These are phyloP conservation scores for Hygrocybe coccinea DNA, from an alignment of 768 basidiomycete genomes.

Conservation along the genomic window DNA sequence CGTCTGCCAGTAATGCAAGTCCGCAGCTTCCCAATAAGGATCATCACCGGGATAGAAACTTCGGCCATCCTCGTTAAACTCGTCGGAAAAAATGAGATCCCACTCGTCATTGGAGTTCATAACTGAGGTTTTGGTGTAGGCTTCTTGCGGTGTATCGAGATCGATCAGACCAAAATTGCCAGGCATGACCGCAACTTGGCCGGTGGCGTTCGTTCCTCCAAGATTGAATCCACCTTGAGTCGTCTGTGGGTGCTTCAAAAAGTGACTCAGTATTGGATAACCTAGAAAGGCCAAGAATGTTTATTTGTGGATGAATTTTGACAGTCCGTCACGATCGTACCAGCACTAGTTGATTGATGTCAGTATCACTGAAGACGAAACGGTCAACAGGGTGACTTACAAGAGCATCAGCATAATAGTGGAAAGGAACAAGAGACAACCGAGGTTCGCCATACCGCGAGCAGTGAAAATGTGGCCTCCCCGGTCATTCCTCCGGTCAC, in stretches of 20 bases:
- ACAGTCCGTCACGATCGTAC: slow-evolving; percentile 20
- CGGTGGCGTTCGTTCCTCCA: slow-evolving; percentile 69
- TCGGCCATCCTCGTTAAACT: slow-evolving; percentile 71
- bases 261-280: slow-evolving; percentile 48
- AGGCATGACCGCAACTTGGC: slow-evolving; percentile 58
- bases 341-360: slow-evolving; percentile 31
- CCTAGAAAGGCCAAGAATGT: slow-evolving; percentile 27
- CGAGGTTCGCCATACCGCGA: slow-evolving; percentile 62
- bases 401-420: slow-evolving; percentile 48
- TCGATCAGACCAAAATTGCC: slow-evolving; percentile 71
- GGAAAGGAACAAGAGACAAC: slow-evolving; percentile 58
- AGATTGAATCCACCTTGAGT: slow-evolving; percentile 61
- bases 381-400: slow-evolving; percentile 34
- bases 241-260: slow-evolving; percentile 38
- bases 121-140: slow-evolving; percentile 50
- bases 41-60: slow-evolving; percentile 68
- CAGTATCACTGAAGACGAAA: not conserved
- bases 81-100: slow-evolving; percentile 71
- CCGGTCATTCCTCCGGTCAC: slow-evolving; percentile 49
- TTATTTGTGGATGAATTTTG: not conserved
- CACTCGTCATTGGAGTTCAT: slow-evolving; percentile 47
- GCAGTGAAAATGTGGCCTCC: slow-evolving; percentile 56
- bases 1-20: slow-evolving; percentile 66
- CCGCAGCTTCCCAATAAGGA: slow-evolving; percentile 58
- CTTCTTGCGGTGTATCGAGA: slow-evolving; percentile 62